Evolutionary conservation across 2,329 filamentous ascomycete species (phyloP), one percentile per base, ranked within the genome.

Genomic region (Colletotrichum orbiculare): DNA sequence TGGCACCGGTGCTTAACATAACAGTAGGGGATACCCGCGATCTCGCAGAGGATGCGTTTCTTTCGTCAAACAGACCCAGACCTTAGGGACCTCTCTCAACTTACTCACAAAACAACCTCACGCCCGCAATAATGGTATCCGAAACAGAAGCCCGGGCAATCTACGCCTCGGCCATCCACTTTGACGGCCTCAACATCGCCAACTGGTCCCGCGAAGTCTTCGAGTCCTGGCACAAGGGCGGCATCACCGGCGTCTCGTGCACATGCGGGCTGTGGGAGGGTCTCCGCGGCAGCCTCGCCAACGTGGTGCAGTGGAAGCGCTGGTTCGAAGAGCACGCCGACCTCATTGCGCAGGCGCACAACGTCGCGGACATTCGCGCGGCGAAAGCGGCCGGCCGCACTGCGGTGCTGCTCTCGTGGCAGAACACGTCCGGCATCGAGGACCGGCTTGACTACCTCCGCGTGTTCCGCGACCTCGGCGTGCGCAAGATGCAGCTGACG

Each of bases 401-500:
- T 0, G 77, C 77, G 0, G 77, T 79, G 6, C 60, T 80, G 57
- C 71, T 79, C 10, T 76, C 73, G 10, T 79, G 77, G 77, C 76
- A 79, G 67, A 79, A 80, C 67, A 80, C 78, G 2, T 73, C 78
- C 1, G 77, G 77, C 5, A 79, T 79, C 58, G 77, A 80, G 64
- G 74, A 81, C 63, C 72, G 75, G 50, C 69, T 78, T 17, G 70
- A 77, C 52, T 77, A 79, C 64, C 67, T 80, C 11, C 68, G 78
- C 9, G 74, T 80, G 5, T 79, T 80, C 68, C 72, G 75, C 13
- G 77, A 80, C 55, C 69, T 79, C 13, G 78, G 77, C 37, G 77
- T 80, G 8, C 72, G 74, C 13, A 79, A 80, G 66, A 79, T 79
- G 78, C 77, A 80, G 67, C 71, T 80, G 49, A 80, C 77, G 1